Evolutionary conservation across 1,284 basidiomycete genomes (phyloP), one percentile per base, ranked within the genome.

Genomic region (Austroboletus novae-zelandiae): DNA sequence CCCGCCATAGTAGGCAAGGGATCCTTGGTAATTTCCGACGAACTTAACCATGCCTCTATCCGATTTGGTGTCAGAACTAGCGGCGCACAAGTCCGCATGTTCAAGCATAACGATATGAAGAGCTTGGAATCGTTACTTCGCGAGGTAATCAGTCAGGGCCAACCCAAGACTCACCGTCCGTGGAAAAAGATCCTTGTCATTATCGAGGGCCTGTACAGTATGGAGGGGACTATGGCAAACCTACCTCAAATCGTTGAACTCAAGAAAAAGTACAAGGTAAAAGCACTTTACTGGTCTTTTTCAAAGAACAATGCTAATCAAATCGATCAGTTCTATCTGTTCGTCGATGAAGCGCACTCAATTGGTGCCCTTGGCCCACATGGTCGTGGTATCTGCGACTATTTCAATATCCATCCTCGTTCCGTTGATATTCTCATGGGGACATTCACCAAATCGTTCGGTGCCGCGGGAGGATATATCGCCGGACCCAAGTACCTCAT

Each of bases 131-230:
- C 74, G 7, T 67, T 98, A 9, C 74, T 99, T 58, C 80, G 88
- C 41, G 97, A 99, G 72, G 88, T 86, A 41, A 97, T 99, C 72
- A 92, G 89, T 59, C 96, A 99, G 71, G 96, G 96, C 25, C 96
- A 98, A 71, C 94, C 96, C 3, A 89, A 94, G 72, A 98, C 94
- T 0, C 97, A 98, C 68, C 74, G 96, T 15, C 97, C 96, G 3
- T 99, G 96, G 96, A 98, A 97, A 78, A 98, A 98, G 79, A 99
- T 99, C 57, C 66, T 99, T 42, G 61, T 99, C 43, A 84, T 98
- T 52, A 94, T 99, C 32, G 96, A 99, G 70, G 96, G 96, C 4
- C 71, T 99, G 42, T 99, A 93, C 75, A 94, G 91, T 57, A 99
- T 99, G 97, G 96, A 99, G 71, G 97, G 96, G 23, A 94, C 91